Base-by-base conservation (phyloP, 1,139 yeast species). In the Suhomyces maxii region DNA sequence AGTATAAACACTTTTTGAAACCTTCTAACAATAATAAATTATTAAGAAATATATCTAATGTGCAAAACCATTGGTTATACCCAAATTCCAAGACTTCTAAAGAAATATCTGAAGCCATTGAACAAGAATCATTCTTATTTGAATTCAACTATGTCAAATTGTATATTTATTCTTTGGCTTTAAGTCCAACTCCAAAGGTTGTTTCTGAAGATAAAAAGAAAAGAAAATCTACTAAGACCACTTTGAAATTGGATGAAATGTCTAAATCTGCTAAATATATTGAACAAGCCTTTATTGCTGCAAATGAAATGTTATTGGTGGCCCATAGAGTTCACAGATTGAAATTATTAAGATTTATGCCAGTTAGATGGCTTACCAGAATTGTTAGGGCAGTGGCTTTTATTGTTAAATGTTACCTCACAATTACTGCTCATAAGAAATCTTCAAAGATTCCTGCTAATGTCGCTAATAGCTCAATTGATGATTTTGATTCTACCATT, bases 301-400 rank as follows among this genome's bases (percentile, higher is more conserved):
- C 97, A 0, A 85, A 85, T 56, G 95, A 87, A 58, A 80, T 89
- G 63, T 67, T 90, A 34, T 77, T 80, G 30, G 85, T 86, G 3
- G 89, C 93, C 2, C 82, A 82, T 46, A 69, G 95, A 37, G 83
- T 89, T 3, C 89, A 86, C 57, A 73, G 76, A 50, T 69, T 85
- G 51, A 81, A 79, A 51, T 69, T 84, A 71, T 68, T 89, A 44
- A 73, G 84, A 50, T 86, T 79, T 59, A 89, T 91, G 83, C 97
- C 98, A 0, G 91, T 89, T 11, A 73, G 97, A 52, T 90, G 97
- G 96, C 83, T 87, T 6, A 86, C 90, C 1, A 73, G 96, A 49
- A 83, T 89, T 34, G 91, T 91, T n/a, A 80, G 95, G 56, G 90
- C 97, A 0, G 91, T 89, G 7, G 95, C 96, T 2, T 91, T 90